Evolutionary conservation across 2,329 filamentous ascomycete species (phyloP).

Genomic region (Aspergillus ibericus): DNA sequence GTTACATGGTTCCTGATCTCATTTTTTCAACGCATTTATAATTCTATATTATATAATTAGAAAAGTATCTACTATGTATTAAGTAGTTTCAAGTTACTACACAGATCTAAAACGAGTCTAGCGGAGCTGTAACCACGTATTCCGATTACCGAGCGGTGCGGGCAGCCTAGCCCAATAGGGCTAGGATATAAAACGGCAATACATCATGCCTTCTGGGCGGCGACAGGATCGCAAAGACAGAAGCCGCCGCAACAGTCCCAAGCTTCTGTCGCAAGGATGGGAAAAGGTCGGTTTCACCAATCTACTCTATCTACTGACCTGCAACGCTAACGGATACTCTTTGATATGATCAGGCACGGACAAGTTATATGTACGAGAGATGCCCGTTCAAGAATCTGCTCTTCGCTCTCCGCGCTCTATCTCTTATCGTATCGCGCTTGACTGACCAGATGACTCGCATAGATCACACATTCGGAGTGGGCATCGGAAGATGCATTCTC

Average conservation of each 20-base stretch:
- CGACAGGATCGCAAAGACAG: not conserved
- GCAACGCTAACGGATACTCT: not conserved
- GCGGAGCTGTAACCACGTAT: too few species aligned
- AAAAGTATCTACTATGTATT: too few species aligned
- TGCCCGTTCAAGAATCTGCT: not conserved
- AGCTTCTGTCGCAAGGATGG: conserved; percentile 21
- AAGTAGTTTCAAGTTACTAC: too few species aligned
- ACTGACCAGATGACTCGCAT: conserved; percentile 16
- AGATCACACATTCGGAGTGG: conserved; percentile 98
- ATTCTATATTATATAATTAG: too few species aligned
- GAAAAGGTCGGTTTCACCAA: conserved; percentile 26
- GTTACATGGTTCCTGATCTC: too few species aligned
- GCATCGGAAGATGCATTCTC: conserved; percentile 85
- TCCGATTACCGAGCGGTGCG: not conserved
- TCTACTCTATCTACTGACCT: not conserved
- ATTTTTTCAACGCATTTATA: too few species aligned
- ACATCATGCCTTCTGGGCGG: conserved; percentile 17
- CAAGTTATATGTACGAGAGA: conserved; percentile 48
- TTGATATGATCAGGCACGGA: conserved; percentile 45
- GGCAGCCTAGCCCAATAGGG: conserved; percentile 1
- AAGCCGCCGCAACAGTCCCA: not conserved
- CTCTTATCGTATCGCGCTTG: conserved; percentile 16
- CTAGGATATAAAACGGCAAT: conserved; percentile 7
- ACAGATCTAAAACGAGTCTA: too few species aligned
- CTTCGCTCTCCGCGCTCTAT: not conserved